These are phyloP conservation scores for Podaxis rugospora DNA, from an alignment of 768 basidiomycete species.

Conservation along the genomic window DNA sequence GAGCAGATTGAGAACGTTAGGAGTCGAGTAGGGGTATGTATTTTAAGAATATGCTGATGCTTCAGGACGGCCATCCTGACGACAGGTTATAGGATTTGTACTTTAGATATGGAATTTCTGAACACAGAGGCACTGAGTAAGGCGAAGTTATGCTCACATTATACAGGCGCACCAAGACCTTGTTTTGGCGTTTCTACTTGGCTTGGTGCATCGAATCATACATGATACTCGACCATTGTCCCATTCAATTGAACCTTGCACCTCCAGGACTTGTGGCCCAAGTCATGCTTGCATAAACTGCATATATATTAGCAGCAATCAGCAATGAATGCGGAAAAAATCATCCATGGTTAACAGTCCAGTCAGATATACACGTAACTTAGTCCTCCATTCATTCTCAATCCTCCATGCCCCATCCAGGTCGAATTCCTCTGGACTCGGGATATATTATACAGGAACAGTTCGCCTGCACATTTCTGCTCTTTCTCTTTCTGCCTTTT, in stretches of 20 bases:
- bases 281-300: background rate
- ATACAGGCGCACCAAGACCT: too few relatives aligned
- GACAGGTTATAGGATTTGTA: background rate
- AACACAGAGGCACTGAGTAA: too few relatives aligned
- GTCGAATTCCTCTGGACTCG: background rate
- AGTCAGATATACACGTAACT: background rate
- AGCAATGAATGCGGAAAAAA: background rate
- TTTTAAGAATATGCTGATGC: background rate
- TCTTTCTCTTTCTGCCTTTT: conserved; percentile 27
- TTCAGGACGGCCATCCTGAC: background rate
- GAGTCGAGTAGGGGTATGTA: conserved; percentile 22
- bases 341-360: background rate
- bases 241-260: background rate
- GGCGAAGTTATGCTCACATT: too few relatives aligned
- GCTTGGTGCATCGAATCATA: too few relatives aligned
- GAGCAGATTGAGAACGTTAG: conserved; percentile 51
- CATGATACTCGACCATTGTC: too few relatives aligned
- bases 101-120: background rate
- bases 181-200: too few relatives aligned
- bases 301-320: conserved; percentile 5
- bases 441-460: conserved; percentile 2
- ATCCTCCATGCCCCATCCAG: background rate
- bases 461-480: conserved; percentile 14
- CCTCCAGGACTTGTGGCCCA: background rate
- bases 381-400: background rate